These are phyloP conservation scores for Tricholoma sp. DNA, from an alignment of 768 basidiomycete genomes.

Conservation along the genomic window DNA sequence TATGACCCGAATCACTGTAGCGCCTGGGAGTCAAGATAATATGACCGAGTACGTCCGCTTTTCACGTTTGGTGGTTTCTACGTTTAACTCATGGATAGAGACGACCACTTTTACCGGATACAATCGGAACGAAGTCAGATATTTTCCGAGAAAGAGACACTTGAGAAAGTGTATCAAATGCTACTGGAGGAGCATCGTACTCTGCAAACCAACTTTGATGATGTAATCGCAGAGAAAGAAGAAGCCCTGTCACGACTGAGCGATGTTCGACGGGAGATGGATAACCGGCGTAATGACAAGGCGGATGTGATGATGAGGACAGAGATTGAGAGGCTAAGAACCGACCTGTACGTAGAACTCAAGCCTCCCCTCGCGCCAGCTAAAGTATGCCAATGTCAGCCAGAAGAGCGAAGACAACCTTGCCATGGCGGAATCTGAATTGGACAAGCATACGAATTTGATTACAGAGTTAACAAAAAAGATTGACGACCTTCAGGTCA, in stretches of 20 bases:
- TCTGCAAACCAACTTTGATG: slow-evolving; percentile 75
- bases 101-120: slow-evolving; percentile 85
- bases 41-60: slow-evolving; percentile 72
- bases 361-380: slow-evolving; percentile 3
- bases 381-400: slow-evolving; percentile 41
- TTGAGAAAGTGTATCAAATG: slow-evolving; percentile 75
- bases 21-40: slow-evolving; percentile 43
- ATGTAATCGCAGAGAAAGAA: slow-evolving; percentile 71
- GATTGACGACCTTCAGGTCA: slow-evolving; percentile 73
- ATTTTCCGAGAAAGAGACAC: slow-evolving; percentile 77
- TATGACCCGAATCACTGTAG: slow-evolving; percentile 66
- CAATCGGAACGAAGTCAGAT: slow-evolving; percentile 78
- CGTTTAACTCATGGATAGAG: slow-evolving; percentile 39
- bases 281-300: slow-evolving; percentile 60
- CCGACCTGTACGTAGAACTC: slow-evolving; percentile 68
- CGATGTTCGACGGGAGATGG: slow-evolving; percentile 54
- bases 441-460: slow-evolving; percentile 70
- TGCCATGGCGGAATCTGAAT: slow-evolving; percentile 71
- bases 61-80: slow-evolving; percentile 4
- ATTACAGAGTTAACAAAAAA: slow-evolving; percentile 73
- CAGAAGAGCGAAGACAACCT: slow-evolving; percentile 94
- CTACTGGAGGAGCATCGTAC: slow-evolving; percentile 72
- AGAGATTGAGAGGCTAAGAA: slow-evolving; percentile 77
- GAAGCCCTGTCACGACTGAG: slow-evolving; percentile 63
- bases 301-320: slow-evolving; percentile 71